Percentiles rank a stretch among this genome's conserved stretches.
phyloP scores from a whole-genome alignment of 331 rosid species.

The Phaseolus coccineus region DNA sequence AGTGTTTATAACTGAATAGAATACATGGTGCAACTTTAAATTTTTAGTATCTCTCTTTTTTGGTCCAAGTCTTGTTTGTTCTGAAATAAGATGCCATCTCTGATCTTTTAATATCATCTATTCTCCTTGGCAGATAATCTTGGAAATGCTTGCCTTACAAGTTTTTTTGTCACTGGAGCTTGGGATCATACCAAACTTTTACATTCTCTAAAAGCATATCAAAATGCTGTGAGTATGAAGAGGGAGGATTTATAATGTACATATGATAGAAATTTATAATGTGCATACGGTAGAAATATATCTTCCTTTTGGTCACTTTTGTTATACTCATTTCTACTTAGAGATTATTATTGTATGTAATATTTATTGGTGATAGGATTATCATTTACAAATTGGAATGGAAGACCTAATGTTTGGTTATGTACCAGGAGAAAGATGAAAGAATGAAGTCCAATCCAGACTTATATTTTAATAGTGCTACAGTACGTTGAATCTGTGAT shows the following conservation, averaged over 20 bases:
- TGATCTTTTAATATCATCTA: slow-evolving; percentile 29
- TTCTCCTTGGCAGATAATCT: slow-evolving; percentile 75
- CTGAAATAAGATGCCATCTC: slow-evolving; percentile 19
- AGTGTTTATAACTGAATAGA: slow-evolving; percentile 19
- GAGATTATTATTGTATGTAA: slow-evolving; percentile 26
- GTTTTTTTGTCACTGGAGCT: slow-evolving; percentile 90
- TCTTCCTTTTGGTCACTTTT: slow-evolving; percentile 34
- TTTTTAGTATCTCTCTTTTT: background rate
- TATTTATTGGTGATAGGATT: slow-evolving; percentile 33
- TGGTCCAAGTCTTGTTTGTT: slow-evolving; percentile 24
- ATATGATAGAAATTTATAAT: slow-evolving; percentile 21
- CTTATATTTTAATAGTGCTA: slow-evolving; percentile 79
- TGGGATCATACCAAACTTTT: slow-evolving; percentile 85
- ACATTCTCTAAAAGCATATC: slow-evolving; percentile 93
- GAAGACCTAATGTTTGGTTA: slow-evolving; percentile 52
- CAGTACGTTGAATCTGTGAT: slow-evolving; percentile 60
- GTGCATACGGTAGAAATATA: slow-evolving; percentile 25
- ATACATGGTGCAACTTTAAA: background rate
- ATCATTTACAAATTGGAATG: slow-evolving; percentile 36
- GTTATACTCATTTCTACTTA: slow-evolving; percentile 26
- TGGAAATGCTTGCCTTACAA: slow-evolving; percentile 92
- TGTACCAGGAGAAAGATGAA: slow-evolving; percentile 89
- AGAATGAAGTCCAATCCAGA: slow-evolving; percentile 86
- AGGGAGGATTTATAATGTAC: slow-evolving; percentile 44
- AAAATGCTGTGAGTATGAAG: slow-evolving; percentile 87